Evolutionary conservation across 1,284 basidiomycete species (phyloP), one percentile per base, ranked within the genome.

Genomic region (Ceratobasidium sp.): DNA sequence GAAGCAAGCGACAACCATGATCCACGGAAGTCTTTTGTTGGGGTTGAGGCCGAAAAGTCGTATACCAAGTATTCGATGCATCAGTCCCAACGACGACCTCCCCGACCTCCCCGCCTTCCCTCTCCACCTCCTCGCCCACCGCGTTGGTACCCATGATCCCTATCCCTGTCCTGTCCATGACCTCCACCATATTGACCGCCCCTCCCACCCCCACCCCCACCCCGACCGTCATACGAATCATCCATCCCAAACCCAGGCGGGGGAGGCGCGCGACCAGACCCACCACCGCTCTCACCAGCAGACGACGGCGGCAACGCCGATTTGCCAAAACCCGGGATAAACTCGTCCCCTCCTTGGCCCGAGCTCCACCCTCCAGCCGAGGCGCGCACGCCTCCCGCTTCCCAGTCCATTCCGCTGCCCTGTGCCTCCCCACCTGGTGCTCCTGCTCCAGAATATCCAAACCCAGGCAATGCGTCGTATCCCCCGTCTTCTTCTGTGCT

Each of bases 401-500:
- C 56, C 59, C 72, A 61, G 27, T 68, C 58, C 56, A 61, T 71
- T 61, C 74, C 74, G 31, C 71, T 66, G 1, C 76, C 75, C n/a
- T 75, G 75, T 39, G 68, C 74, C 46, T 74, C 73, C 39, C 49
- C 43, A 53, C 27, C 69, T 31, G 34, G n/a, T 16, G 56, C 74
- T 22, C 63, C 69, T 11, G 48, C 46, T 27, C 71, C 65, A 53
- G 63, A 51, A 27, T 74, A 66, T 22, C 76, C 76, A 51, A 79
- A 74, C n/a, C 77, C 78, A 65, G 77, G 77, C n/a, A 78, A 77
- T 68, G 77, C 76, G 56, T 78, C 77, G 29, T 78, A 77, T 41
- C 80, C 79, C 34, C 79, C 80, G 34, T 79, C 80, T n/a, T 90
- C 88, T 78, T 82, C 86, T 39, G 90, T 92, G 3, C 90, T 90